Evolutionary conservation across 2,329 filamentous ascomycete species (phyloP).

Genomic region (Colletotrichum lindemuthianum): DNA sequence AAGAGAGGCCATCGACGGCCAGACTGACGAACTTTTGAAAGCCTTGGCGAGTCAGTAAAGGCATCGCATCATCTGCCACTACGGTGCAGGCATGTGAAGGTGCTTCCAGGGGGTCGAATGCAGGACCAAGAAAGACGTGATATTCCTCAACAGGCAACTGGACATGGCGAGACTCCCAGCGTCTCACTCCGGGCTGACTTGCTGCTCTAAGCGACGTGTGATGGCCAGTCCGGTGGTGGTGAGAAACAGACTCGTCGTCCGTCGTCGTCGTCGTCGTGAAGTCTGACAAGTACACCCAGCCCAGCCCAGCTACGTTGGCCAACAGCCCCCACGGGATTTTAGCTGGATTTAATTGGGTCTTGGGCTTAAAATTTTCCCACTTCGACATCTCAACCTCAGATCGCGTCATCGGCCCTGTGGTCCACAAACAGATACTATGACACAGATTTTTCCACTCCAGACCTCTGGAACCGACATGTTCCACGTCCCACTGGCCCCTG

Average conservation of each 20-base stretch:
- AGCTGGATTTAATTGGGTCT: slow-evolving; percentile 11
- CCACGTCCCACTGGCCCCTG: slow-evolving; percentile 7
- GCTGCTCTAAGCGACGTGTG: background rate
- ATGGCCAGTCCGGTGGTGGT: no score
- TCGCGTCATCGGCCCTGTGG: slow-evolving; percentile 35
- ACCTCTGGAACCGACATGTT: slow-evolving; percentile 19
- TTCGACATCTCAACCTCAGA: slow-evolving; percentile 34
- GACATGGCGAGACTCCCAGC: background rate
- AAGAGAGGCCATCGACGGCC: slow-evolving; percentile 13
- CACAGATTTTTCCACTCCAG: slow-evolving; percentile 26
- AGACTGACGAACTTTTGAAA: background rate
- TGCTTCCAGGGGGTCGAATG: background rate
- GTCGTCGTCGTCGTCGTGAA: slow-evolving; percentile 1
- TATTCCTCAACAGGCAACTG: background rate
- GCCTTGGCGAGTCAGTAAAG: slow-evolving; percentile 4
- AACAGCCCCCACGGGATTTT: background rate
- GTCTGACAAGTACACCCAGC: no score
- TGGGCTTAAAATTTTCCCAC: slow-evolving; percentile 28
- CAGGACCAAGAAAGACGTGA: background rate
- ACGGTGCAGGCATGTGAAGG: slow-evolving; percentile 3
- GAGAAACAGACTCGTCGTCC: no score
- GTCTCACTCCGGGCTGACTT: background rate
- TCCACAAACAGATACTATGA: slow-evolving; percentile 36
- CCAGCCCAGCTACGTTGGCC: background rate
- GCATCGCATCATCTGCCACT: background rate